Conservation (phyloP, 2,329 filamentous ascomycete genomes). For the Hymenoscyphus infarciens region DNA sequence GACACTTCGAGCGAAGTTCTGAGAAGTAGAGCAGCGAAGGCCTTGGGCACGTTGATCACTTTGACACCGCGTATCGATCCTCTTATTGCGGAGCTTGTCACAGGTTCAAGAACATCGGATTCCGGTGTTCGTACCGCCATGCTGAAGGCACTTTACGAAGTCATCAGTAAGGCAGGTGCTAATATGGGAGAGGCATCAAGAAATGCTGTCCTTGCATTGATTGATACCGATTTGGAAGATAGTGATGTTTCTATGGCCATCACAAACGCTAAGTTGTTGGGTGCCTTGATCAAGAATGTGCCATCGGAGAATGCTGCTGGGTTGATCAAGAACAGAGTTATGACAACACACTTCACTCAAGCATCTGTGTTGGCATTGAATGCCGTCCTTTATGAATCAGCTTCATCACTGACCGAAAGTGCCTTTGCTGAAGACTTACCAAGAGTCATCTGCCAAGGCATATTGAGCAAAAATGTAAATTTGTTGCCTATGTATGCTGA, state of each 20-base stretch:
- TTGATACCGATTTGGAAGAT: slow-evolving; percentile 79
- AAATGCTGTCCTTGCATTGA: slow-evolving; percentile 78
- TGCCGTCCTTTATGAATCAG: slow-evolving; percentile 78
- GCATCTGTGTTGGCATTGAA: slow-evolving; percentile 85
- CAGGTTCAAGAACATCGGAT: slow-evolving; percentile 90
- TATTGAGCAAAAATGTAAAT: slow-evolving; percentile 71
- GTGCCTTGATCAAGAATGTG: slow-evolving; percentile 84
- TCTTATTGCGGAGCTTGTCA: slow-evolving; percentile 84
- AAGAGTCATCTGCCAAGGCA: slow-evolving; percentile 74
- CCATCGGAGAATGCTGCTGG: slow-evolving; percentile 63
- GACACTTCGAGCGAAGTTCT: slow-evolving; percentile 89
- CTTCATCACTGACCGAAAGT: slow-evolving; percentile 63
- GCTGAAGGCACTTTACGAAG: slow-evolving; percentile 94
- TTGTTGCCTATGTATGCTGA: not conserved
- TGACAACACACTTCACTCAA: slow-evolving; percentile 70
- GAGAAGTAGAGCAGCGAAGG: slow-evolving; percentile 84
- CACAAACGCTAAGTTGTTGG: slow-evolving; percentile 85
- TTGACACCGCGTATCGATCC: slow-evolving; percentile 94
- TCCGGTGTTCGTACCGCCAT: slow-evolving; percentile 88
- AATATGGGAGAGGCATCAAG: slow-evolving; percentile 95
- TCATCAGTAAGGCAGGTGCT: slow-evolving; percentile 87
- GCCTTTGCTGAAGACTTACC: slow-evolving; percentile 69
- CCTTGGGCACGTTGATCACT: slow-evolving; percentile 90
- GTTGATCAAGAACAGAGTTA: slow-evolving; percentile 67
- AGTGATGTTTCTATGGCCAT: slow-evolving; percentile 76